phyloP scores from a whole-genome alignment of 1,284 basidiomycete genomes.

The Phylloporus sp. region DNA sequence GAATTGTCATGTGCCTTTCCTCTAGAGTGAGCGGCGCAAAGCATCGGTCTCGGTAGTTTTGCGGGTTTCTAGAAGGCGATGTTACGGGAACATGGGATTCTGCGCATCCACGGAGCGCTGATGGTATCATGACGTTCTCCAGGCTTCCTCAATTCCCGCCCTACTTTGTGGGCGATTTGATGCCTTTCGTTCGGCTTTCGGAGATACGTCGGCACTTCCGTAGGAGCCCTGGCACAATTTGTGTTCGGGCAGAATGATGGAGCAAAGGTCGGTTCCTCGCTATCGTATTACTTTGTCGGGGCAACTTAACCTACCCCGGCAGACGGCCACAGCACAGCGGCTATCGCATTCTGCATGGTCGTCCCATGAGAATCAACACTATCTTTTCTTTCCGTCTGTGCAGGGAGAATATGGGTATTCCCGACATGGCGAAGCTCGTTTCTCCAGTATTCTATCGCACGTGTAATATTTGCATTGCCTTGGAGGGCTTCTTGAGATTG shows the following conservation, averaged over 20 bases:
- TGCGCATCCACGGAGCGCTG: not conserved
- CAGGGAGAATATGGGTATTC: not conserved
- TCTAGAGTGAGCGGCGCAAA: constrained; percentile 13
- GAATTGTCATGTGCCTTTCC: constrained; percentile 8
- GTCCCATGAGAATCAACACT: not conserved
- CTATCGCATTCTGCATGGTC: too few species aligned
- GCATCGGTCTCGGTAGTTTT: not conserved
- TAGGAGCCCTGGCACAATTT: not conserved
- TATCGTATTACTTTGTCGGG: not conserved
- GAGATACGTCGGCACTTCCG: not conserved
- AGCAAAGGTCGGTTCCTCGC: not conserved
- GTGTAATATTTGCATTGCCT: not conserved
- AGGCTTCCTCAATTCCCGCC: not conserved
- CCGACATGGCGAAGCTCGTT: not conserved
- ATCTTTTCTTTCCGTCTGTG: too few species aligned
- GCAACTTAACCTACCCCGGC: too few species aligned
- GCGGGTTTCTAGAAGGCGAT: not conserved
- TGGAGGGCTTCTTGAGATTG: too few species aligned
- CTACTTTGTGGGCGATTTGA: not conserved
- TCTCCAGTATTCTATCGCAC: too few species aligned
- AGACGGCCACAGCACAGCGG: too few species aligned
- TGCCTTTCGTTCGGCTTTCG: not conserved
- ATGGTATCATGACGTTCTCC: constrained; percentile 1
- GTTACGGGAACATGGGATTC: not conserved
- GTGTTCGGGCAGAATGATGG: not conserved